Evolutionary conservation across 2,329 filamentous ascomycete species (phyloP).

Genomic region (Aspergillus sp.): DNA sequence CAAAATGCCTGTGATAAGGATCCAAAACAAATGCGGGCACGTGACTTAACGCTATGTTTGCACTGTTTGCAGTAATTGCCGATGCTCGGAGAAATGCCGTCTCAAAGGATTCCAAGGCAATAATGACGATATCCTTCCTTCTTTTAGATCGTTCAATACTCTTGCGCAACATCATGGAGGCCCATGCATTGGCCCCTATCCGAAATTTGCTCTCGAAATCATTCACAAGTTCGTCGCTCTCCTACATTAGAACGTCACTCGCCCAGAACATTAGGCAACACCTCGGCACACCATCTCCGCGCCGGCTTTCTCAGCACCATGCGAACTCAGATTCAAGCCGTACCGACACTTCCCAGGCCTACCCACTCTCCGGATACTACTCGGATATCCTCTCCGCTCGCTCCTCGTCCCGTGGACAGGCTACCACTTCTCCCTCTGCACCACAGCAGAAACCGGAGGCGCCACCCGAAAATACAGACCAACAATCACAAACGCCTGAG

Average conservation of each 20-base stretch:
- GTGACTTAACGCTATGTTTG: conserved; percentile 27
- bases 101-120: not conserved
- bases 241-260: not conserved
- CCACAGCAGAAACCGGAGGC: conserved; percentile 15
- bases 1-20: not conserved
- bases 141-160: conserved; percentile 4
- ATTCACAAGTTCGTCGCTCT: not conserved
- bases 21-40: not conserved
- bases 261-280: conserved; percentile 16
- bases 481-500: conserved; percentile 32
- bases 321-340: conserved; percentile 11
- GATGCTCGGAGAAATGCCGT: conserved; percentile 6
- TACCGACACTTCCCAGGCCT: conserved; percentile 30
- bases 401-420: conserved; percentile 23
- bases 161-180: conserved; percentile 25
- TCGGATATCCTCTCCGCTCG: conserved; percentile 39
- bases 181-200: conserved; percentile 18
- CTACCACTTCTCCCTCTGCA: conserved; percentile 18
- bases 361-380: conserved; percentile 47
- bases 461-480: conserved; percentile 15
- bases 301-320: conserved; percentile 19
- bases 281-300: conserved; percentile 22
- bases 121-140: conserved; percentile 13
- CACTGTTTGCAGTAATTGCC: conserved; percentile 32
- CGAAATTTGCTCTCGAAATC: conserved; percentile 20